Evolutionary conservation across 495 filamentous ascomycete genomes (phyloP), one percentile per base, ranked within the genome.

Genomic region (Xanthoparmelia taractica): DNA sequence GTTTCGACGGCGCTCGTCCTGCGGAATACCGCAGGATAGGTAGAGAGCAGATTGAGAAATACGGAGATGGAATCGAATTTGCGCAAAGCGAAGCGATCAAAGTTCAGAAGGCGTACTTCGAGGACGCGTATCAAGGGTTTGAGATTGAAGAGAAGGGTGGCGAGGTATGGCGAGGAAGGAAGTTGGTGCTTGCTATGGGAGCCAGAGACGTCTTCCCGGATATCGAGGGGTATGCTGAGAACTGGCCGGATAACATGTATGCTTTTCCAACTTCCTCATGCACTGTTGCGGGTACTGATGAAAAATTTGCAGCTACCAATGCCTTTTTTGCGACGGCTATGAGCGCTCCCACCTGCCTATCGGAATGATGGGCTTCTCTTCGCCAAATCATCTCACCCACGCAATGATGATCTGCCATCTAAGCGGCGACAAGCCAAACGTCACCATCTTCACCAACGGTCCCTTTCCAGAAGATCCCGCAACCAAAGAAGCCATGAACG

Each of bases 131-230:
- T 25, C 27, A 36, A 10, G 12, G 59, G 0, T 80, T 79, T 63
- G 69, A 72, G 59, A 72, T 71, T 3, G 74, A 76, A 58, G 67
- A 52, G 1, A 60, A 61, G 8, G 73, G 70, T 0, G 37, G 59
- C 15, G 27, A 63, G 33, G 63, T 54, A 17, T 75, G 70, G 62
- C 55, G 57, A 7, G 77, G 78, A 2, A 71, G 71, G 29, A 82
- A 81, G 61, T 23, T 83, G 2, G 69, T 79, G 3, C 65, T 84
- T 7, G 80, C 79, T 1, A 76, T 65, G n/a, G 81, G 80, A 0
- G 68, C 73, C 1, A 63, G 61, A 60, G 79, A 81, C 50, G 63
- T 69, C 11, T 69, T 66, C 34, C 71, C 73, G 65, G 63, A 74
- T 57, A 70, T 76, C 31, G 56, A 68, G n/a, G 75, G 75, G 7